These are phyloP conservation scores for Fusarium sp. DNA, from an alignment of 2,329 filamentous ascomycete genomes.

Conservation along the genomic window DNA sequence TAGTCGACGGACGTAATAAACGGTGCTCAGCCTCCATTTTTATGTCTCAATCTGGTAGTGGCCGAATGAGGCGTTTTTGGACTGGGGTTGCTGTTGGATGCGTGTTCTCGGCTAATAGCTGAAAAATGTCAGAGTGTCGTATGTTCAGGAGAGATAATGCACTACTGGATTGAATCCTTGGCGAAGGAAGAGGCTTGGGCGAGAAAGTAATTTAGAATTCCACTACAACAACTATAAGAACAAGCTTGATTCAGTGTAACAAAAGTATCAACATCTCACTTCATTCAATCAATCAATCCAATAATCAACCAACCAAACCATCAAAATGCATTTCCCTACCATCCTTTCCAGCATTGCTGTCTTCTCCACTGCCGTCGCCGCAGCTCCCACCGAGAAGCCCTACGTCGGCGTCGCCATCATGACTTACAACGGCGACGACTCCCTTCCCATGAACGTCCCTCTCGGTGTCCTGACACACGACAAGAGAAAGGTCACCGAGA, in stretches of 20 bases:
- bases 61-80: not conserved
- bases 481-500: conserved; percentile 18
- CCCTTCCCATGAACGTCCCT: conserved; percentile 15
- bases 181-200: not conserved
- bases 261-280: not conserved
- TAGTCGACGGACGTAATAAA: not conserved
- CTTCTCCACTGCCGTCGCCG: not conserved
- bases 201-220: not conserved
- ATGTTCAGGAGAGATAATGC: no score
- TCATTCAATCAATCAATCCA: not conserved
- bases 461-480: conserved; percentile 21
- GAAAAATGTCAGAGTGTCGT: not conserved
- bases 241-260: not conserved
- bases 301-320: not conserved
- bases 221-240: not conserved
- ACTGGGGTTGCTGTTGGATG: not conserved
- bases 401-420: conserved; percentile 13
- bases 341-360: not conserved
- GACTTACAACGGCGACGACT: conserved; percentile 13
- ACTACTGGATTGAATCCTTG: not conserved
- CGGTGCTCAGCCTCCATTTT: not conserved
- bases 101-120: not conserved
- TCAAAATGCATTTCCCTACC: not conserved
- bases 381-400: not conserved
- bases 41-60: not conserved